Evolutionary conservation across 1,139 yeast species (phyloP).

Genomic region (Geotrichum fermentans): DNA sequence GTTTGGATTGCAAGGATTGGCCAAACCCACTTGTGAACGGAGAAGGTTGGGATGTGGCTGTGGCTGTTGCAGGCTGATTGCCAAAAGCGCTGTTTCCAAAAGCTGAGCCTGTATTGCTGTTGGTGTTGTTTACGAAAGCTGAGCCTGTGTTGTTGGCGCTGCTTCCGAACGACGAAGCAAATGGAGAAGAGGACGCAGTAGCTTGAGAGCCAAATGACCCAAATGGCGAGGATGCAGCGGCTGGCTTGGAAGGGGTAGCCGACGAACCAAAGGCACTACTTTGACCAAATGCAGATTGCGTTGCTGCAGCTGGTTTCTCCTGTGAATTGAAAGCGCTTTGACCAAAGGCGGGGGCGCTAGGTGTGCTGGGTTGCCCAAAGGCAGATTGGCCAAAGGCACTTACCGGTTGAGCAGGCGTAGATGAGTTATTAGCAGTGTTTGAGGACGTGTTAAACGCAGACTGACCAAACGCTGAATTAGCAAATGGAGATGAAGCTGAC

Average conservation of each 20-base stretch:
- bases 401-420: slow-evolving; percentile 19
- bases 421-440: slow-evolving; percentile 25
- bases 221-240: slow-evolving; percentile 4
- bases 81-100: slow-evolving; percentile 21
- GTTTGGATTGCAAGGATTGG: slow-evolving; percentile 17
- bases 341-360: slow-evolving; percentile 30
- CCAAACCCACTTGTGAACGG: slow-evolving; percentile 1
- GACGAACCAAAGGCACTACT: slow-evolving; percentile 25
- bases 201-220: slow-evolving; percentile 29
- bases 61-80: slow-evolving; percentile 17
- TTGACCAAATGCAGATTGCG: slow-evolving; percentile 22
- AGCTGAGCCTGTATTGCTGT: slow-evolving; percentile 2
- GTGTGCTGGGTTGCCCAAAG: slow-evolving; percentile 21
- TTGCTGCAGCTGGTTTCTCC: neutral
- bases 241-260: slow-evolving; percentile 19
- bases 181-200: slow-evolving; percentile 16
- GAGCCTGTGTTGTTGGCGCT: slow-evolving; percentile 8
- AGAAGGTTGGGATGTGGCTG: too few species aligned
- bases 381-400: slow-evolving; percentile 27
- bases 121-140: slow-evolving; percentile 5
- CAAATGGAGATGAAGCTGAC: slow-evolving; percentile 27
- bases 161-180: slow-evolving; percentile 23
- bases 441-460: slow-evolving; percentile 24
- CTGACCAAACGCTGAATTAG: slow-evolving; percentile 17
- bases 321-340: slow-evolving; percentile 14